Base-by-base conservation (phyloP, 495 filamentous ascomycete genomes). In the Xylaria sp. region DNA sequence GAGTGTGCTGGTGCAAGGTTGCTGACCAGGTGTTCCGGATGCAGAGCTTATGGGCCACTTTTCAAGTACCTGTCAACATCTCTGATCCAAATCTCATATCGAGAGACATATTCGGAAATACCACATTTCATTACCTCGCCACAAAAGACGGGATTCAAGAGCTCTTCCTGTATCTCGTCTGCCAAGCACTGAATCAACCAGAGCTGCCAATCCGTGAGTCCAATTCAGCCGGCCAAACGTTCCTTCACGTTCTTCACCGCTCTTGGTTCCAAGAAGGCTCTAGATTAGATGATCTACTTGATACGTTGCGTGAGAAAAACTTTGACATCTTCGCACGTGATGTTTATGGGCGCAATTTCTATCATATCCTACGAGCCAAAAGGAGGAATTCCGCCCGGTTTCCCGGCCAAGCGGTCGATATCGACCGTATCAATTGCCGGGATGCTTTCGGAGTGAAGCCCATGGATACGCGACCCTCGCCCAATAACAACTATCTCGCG, bases 221-320 rank as follows among this genome's bases (percentile, higher is more conserved):
- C 11, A 86, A 87, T 72, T 79, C 75, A 8, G 84, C 80, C 17
- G 79, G 79, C 11, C 84, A 87, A 71, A 85, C 82, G 1, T 87
- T 85, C 55, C 79, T 87, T 15, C 85, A 87, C 58, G 75, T 85
- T 21, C 74, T 87, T 17, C 75, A 81, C 57, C 69, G 66, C 1
- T 75, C 80, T 11, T 83, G 81, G 80, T 81, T 85, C 62, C 64
- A 73, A 9, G 67, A 76, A 3, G 67, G 76, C 5, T 64, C 72
- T 3, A 68, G 79, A 40, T 63, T 74, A 50, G 76, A 70, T 14
- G 35, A 76, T 24, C 76, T 84, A 11, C 70, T 85, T 14, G 68
- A 75, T 46, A 35, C 79, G 4, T 68, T 71, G 15, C 73, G 71
- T 5, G 41, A 70, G 14, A 58, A 71, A 12, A 73, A 74, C 3